Evolutionary conservation across 805 yeast species (phyloP).

Genomic region (Lachancea kluyveri): DNA sequence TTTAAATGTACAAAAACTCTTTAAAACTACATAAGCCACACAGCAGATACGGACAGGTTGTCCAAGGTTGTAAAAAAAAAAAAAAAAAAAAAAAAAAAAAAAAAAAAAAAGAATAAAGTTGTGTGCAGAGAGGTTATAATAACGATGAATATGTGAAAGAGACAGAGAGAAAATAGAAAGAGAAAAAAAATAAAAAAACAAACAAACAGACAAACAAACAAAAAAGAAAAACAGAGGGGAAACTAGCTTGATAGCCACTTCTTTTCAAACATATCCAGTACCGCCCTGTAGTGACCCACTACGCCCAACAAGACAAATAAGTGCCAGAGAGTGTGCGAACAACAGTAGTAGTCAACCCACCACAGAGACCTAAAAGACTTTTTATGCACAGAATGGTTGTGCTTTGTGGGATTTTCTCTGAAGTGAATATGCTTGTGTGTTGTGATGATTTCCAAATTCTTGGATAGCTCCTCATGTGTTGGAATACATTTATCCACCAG

Average conservation of each 20-base stretch:
- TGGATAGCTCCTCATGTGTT: slow-evolving; percentile 28
- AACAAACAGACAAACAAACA: neutral
- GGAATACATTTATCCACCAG: slow-evolving; percentile 41
- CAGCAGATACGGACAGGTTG: no score
- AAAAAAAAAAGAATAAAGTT: neutral
- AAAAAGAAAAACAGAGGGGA: neutral
- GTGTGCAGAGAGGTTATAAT: neutral
- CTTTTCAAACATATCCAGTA: slow-evolving; percentile 60
- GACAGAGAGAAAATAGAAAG: neutral
- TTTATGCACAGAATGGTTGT: slow-evolving; percentile 22
- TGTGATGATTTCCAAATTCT: slow-evolving; percentile 27
- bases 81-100: slow-evolving; percentile 3
- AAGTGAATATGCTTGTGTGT: slow-evolving; percentile 34
- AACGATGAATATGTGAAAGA: neutral
- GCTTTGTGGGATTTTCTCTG: slow-evolving; percentile 33
- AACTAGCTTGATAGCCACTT: slow-evolving; percentile 17
- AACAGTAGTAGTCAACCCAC: slow-evolving; percentile 76
- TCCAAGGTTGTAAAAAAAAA: slow-evolving; percentile 1
- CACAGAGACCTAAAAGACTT: slow-evolving; percentile 50
- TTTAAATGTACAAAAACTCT: no score
- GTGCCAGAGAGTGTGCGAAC: slow-evolving; percentile 94
- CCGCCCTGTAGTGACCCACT: slow-evolving; percentile 79
- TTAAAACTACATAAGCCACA: no score
- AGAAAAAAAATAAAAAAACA: neutral
- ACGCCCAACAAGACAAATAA: slow-evolving; percentile 83